Percentiles rank a stretch among this genome's conserved stretches.
phyloP scores from a whole-genome alignment of 495 filamentous ascomycete species.

The Neurospora sp. region DNA sequence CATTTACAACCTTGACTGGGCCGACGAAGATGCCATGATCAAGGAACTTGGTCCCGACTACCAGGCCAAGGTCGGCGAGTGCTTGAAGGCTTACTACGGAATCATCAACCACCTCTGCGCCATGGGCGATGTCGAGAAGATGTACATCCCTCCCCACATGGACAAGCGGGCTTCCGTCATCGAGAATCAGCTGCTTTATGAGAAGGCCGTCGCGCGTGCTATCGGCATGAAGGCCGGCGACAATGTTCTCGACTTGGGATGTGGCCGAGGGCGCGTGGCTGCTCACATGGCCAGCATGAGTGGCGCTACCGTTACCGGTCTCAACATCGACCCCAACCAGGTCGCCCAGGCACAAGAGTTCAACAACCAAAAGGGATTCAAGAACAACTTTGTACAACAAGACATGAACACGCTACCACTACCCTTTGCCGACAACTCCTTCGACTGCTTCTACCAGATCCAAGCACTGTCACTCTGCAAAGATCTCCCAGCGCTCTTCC shows the following conservation, averaged over 20 bases:
- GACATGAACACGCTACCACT: slow-evolving; percentile 52
- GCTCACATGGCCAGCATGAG: slow-evolving; percentile 50
- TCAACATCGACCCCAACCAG: slow-evolving; percentile 56
- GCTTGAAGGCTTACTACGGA: slow-evolving; percentile 51
- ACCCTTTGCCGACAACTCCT: slow-evolving; percentile 44
- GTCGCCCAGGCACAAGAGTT: slow-evolving; percentile 45
- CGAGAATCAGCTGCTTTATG: slow-evolving; percentile 47
- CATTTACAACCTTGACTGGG: slow-evolving; percentile 59
- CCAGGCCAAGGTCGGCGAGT: slow-evolving; percentile 48
- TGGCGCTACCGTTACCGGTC: slow-evolving; percentile 46
- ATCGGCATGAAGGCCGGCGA: slow-evolving; percentile 42
- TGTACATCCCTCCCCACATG: slow-evolving; percentile 59
- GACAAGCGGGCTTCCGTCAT: slow-evolving; percentile 44
- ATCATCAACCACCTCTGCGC: slow-evolving; percentile 57
- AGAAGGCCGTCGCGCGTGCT: slow-evolving; percentile 45
- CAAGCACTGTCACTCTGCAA: slow-evolving; percentile 53
- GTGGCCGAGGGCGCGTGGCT: slow-evolving; percentile 50
- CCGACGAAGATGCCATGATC: slow-evolving; percentile 47
- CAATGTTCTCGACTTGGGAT: slow-evolving; percentile 49
- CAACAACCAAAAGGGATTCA: slow-evolving; percentile 38
- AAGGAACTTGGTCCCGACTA: slow-evolving; percentile 48
- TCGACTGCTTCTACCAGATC: slow-evolving; percentile 58
- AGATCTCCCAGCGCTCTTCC: slow-evolving; percentile 41
- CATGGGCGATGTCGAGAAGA: slow-evolving; percentile 58
- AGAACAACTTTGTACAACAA: slow-evolving; percentile 44